Evolutionary conservation across 2,329 filamentous ascomycete genomes (phyloP), one percentile per base, ranked within the genome.

Genomic region (Colletotrichum zoysiae): DNA sequence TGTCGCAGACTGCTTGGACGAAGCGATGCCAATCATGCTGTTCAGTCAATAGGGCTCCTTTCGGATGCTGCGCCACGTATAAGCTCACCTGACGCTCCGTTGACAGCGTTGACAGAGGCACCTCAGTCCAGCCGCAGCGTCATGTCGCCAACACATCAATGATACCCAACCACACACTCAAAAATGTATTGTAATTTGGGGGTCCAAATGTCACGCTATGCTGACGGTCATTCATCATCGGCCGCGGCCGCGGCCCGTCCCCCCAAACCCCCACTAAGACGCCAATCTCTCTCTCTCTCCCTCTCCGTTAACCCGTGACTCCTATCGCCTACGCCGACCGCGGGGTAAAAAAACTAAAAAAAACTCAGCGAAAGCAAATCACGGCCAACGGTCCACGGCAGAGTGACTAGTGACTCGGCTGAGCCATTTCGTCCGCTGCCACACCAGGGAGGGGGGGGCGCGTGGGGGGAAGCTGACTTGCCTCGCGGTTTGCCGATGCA

Each of bases 91-190:
- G 59, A 67, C 38, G 4, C 33, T 42, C 61, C 26, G 26, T 26
- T 26, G 26, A 26, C 26, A 26, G 26, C 35, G 14, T 30, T 18
- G 38, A 59, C 65, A 46, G 67, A 67, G 65, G 69, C 64, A 40
- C 38, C 38, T 44, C 42, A 50, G 38, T 65, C 67, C 59, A 60
- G 65, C 69, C 69, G 69, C 59, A 66, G 69, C 46, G 60, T 35
- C 38, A 33, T 55, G 9, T 69, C 46, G 65, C 69, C 65, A 71
- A 71, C 69, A 42, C 69, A 71, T 71, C 69, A 69, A 69, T 65
- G 65, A 58, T 40, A 69, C 59, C 69, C 65, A 30, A 20, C 26
- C 40, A 46, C 40, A 46, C 40, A 20, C 33, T 53, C 57, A 16
- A 18, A 8, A 26, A 26, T 2, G 18, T 40, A 16, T 53, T 18